These are phyloP conservation scores for Colletotrichum nymphaeae DNA, from an alignment of 2,329 filamentous ascomycete genomes.

Conservation along the genomic window DNA sequence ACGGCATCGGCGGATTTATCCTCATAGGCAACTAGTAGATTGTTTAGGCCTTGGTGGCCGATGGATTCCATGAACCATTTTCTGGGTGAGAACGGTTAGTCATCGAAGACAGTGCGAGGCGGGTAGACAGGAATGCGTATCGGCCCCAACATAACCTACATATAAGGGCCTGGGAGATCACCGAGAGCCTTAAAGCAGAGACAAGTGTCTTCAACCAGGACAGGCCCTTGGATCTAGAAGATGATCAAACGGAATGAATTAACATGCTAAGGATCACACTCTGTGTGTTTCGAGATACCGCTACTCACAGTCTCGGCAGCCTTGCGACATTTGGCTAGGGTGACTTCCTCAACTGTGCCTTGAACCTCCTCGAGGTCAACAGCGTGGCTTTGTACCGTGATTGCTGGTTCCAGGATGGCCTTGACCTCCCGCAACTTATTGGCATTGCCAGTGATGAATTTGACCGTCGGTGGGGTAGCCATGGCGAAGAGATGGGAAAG, in stretches of 20 bases:
- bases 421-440: constrained; percentile 94
- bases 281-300: not conserved
- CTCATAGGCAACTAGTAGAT: constrained; percentile 86
- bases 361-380: constrained; percentile 92
- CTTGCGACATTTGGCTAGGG: constrained; percentile 84
- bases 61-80: constrained; percentile 93
- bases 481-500: constrained; percentile 44
- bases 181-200: constrained; percentile 91
- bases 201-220: constrained; percentile 95
- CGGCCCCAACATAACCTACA: constrained; percentile 67
- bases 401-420: constrained; percentile 81
- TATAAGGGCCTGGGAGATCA: constrained; percentile 95
- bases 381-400: constrained; percentile 78
- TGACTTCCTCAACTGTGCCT: constrained; percentile 92
- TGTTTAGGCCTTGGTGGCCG: constrained; percentile 88
- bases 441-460: constrained; percentile 97
- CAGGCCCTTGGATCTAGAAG: constrained; percentile 80
- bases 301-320: constrained; percentile 79
- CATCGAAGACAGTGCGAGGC: not conserved
- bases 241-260: not conserved
- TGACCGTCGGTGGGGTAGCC: constrained; percentile 64
- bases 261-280: not conserved
- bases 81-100: constrained; percentile 57
- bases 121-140: not conserved
- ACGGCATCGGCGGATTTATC: constrained; percentile 94